Evolutionary conservation across 768 basidiomycete species (phyloP), one percentile per base, ranked within the genome.

Genomic region (Boletus vinaceobasis): DNA sequence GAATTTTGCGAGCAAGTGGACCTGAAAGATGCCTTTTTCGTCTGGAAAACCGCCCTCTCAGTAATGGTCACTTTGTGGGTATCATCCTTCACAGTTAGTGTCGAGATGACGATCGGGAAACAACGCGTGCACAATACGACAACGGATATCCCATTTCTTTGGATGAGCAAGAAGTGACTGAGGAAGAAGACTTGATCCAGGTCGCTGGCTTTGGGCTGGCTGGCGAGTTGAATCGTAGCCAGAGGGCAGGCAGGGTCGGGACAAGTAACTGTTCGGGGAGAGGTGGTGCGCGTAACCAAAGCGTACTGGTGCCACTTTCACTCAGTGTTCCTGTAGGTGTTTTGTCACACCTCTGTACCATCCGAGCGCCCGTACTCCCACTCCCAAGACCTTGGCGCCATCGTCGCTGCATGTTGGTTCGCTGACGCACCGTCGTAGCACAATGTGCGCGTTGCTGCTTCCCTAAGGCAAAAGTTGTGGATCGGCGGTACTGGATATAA

Each of bases 1-100:
- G 64, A 50, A 43, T 57, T 59, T 31, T 70, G 69, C n/a, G 70
- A 19, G 68, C 58, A 10, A 60, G 52, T 84, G 79, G 58, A 92
- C 84, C 29, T 71, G 71, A 68, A 93, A 90, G 2, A 79, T 82
- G 65, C 96, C 90, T 50, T 85, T 84, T 2, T 74, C 73, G 62
- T 92, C 93, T 56, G 80, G 70, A 60, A 91, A 0, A 76, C 52
- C 37, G 63, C 68, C 37, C 50, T 55, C 49, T 61, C 43, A 10
- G 19, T 21, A 2, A 47, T 37, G 35, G 33, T n/a, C 29, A 9
- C 11, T 73, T 63, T 37, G 79, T 62, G 19, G 81, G 14, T 65
- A 74, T 73, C 52, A 76, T 76, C 36, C 64, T 63, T 4, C 77
- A 80, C 33, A 72, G 73, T 1, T 78, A 79, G n/a, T 76, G 71